Percentiles rank a stretch among this genome's conserved stretches.
These are phyloP conservation scores for Entomortierella lignicola DNA, from an alignment of 192 early-diverging fungal species.

Conservation along the genomic window DNA sequence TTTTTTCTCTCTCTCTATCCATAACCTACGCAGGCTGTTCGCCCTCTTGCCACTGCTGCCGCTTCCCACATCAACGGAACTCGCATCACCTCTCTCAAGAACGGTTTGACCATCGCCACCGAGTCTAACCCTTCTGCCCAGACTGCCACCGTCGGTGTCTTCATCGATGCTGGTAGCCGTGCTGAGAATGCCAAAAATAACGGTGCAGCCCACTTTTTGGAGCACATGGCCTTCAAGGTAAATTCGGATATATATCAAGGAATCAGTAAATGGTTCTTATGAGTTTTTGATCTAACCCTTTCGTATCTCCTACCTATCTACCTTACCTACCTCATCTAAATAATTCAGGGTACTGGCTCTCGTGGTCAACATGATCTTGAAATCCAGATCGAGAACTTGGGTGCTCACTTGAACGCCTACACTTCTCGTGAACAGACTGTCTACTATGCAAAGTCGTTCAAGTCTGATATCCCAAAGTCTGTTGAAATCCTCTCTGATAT, in stretches of 20 bases:
- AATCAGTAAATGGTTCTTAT: too few species aligned
- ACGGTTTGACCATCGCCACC: slow-evolving; percentile 87
- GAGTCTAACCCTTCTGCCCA: slow-evolving; percentile 82
- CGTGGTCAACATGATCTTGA: slow-evolving; percentile 93
- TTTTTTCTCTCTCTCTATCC: background rate
- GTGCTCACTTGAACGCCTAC: slow-evolving; percentile 98
- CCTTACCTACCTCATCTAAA: too few species aligned
- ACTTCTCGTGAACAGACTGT: slow-evolving; percentile 99
- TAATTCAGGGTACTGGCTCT: slow-evolving; percentile 79
- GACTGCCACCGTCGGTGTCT: slow-evolving; percentile 91
- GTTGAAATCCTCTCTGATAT: slow-evolving; percentile 97
- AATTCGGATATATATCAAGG: too few species aligned
- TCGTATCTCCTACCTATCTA: too few species aligned
- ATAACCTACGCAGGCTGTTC: slow-evolving; percentile 52
- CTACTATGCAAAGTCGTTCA: slow-evolving; percentile 96
- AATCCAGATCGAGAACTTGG: slow-evolving; percentile 97
- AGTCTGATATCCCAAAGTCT: slow-evolving; percentile 83
- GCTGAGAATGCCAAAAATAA: slow-evolving; percentile 89
- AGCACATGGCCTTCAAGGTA: slow-evolving; percentile 99
- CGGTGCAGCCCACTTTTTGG: slow-evolving; percentile 96
- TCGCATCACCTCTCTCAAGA: slow-evolving; percentile 76
- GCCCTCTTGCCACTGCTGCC: slow-evolving; percentile 63
- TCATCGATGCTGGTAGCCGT: slow-evolving; percentile 91
- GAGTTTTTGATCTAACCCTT: too few species aligned
- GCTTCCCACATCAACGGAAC: slow-evolving; percentile 57